phyloP scores from a whole-genome alignment of 129 eudicot genomes.

The Escallonia rubra region DNA sequence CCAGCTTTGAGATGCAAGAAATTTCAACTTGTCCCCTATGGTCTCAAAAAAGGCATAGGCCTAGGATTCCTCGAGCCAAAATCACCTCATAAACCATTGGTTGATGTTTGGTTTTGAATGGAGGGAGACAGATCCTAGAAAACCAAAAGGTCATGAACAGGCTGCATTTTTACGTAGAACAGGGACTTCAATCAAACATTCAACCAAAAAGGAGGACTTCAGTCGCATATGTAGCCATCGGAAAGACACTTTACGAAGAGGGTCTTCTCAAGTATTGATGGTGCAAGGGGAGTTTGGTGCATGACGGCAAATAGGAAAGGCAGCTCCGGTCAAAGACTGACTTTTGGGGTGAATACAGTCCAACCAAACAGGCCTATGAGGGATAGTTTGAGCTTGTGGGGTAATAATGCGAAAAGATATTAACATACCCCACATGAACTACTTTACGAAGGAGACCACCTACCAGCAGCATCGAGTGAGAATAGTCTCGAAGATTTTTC shows the following conservation, averaged over 20 bases:
- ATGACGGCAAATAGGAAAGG: slow-evolving; percentile 3
- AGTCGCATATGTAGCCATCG: not conserved
- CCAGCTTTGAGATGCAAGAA: no score
- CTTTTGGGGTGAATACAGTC: not conserved
- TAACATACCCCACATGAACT: not conserved
- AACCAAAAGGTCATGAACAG: no score
- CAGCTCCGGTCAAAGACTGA: slow-evolving; percentile 6
- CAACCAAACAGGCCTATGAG: no score
- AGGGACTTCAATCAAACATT: no score
- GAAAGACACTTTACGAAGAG: slow-evolving; percentile 2
- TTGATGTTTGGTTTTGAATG: not conserved
- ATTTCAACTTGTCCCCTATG: no score
- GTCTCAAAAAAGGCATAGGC: no score
- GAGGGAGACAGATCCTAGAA: not conserved
- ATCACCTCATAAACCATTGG: not conserved
- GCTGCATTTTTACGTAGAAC: no score
- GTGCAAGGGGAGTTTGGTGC: slow-evolving; percentile 1
- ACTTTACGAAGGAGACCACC: slow-evolving; percentile 2
- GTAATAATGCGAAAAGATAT: not conserved
- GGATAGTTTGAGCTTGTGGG: no score
- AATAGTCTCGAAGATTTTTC: not conserved
- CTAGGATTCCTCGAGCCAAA: no score
- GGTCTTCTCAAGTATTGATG: slow-evolving; percentile 10
- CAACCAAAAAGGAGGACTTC: no score
- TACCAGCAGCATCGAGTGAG: not conserved